Conservation (phyloP, 306 rosid genomes). For the Casuarina glauca region DNA sequence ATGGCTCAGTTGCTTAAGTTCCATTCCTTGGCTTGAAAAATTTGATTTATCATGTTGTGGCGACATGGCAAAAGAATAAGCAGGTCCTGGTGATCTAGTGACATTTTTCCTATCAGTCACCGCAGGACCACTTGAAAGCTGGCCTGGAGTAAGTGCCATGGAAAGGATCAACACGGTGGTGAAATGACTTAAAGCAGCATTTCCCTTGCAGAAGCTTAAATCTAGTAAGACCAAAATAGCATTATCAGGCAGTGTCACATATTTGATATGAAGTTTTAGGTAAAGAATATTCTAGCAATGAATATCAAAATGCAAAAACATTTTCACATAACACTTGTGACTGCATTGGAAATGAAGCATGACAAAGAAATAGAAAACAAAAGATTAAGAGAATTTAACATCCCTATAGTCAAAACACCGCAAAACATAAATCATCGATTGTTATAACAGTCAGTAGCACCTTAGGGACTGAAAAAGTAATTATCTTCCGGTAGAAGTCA, state of each 20-base stretch:
- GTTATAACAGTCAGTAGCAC: background rate
- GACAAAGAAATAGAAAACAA: background rate
- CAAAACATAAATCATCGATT: background rate
- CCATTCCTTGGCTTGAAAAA: conserved; percentile 38
- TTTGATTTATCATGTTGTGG: conserved; percentile 45
- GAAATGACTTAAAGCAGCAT: conserved; percentile 32
- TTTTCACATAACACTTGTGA: background rate
- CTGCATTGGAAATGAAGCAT: conserved; percentile 4
- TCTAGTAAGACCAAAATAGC: conserved; percentile 31
- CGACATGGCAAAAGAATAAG: conserved; percentile 43
- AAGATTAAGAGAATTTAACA: background rate
- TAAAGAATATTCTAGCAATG: background rate
- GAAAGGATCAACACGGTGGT: conserved; percentile 35
- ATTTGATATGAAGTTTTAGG: background rate
- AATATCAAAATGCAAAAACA: conserved; percentile 6
- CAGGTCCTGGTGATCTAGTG: conserved; percentile 43
- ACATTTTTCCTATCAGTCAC: conserved; percentile 45
- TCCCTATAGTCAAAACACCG: background rate
- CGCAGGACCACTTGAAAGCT: conserved; percentile 58
- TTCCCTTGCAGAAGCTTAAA: conserved; percentile 39
- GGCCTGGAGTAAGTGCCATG: conserved; percentile 72
- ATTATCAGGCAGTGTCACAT: conserved; percentile 18
- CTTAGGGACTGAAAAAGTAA: background rate
- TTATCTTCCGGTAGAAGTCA: background rate
- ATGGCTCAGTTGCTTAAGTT: conserved; percentile 40